Conservation (phyloP, 2,329 filamentous ascomycete species). For the Pseudonectria foliicola region DNA sequence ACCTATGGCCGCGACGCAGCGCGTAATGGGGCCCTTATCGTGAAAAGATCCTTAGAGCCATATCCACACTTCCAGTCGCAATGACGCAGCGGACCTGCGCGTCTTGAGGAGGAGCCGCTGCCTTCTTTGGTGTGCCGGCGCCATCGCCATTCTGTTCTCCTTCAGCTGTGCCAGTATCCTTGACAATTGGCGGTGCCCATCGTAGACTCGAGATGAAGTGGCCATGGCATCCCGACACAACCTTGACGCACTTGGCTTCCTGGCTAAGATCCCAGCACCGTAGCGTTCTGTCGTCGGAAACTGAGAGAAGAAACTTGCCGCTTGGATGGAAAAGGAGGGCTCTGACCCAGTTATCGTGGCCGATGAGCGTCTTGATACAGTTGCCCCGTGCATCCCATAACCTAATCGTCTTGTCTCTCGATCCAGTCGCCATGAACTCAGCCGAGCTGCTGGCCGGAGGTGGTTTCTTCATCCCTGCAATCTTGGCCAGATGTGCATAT, state of each 20-base stretch:
- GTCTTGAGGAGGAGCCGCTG: slow-evolving; percentile 26
- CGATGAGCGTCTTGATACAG: slow-evolving; percentile 73
- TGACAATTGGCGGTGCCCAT: slow-evolving; percentile 61
- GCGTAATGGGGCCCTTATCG: no score
- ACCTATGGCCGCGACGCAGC: no score
- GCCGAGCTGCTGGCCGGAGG: slow-evolving; percentile 67
- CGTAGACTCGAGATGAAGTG: slow-evolving; percentile 82
- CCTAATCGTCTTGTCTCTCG: slow-evolving; percentile 83
- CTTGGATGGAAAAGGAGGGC: slow-evolving; percentile 83
- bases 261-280: slow-evolving; percentile 91
- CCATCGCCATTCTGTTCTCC: slow-evolving; percentile 13
- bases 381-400: slow-evolving; percentile 84
- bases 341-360: slow-evolving; percentile 93
- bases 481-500: slow-evolving; percentile 67
- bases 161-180: slow-evolving; percentile 10
- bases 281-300: slow-evolving; percentile 84
- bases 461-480: slow-evolving; percentile 79
- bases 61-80: slow-evolving; percentile 69
- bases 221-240: slow-evolving; percentile 66
- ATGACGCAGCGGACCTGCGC: slow-evolving; percentile 75
- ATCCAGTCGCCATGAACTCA: slow-evolving; percentile 85
- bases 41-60: slow-evolving; percentile 9
- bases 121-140: slow-evolving; percentile 14
- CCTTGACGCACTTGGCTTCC: slow-evolving; percentile 84
- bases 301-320: slow-evolving; percentile 82